A percentile compares a stretch with the other conserved stretches of the same genome.
Conservation (phyloP, 2,329 filamentous ascomycete species). For the Cladophialophora chaetospira region DNA sequence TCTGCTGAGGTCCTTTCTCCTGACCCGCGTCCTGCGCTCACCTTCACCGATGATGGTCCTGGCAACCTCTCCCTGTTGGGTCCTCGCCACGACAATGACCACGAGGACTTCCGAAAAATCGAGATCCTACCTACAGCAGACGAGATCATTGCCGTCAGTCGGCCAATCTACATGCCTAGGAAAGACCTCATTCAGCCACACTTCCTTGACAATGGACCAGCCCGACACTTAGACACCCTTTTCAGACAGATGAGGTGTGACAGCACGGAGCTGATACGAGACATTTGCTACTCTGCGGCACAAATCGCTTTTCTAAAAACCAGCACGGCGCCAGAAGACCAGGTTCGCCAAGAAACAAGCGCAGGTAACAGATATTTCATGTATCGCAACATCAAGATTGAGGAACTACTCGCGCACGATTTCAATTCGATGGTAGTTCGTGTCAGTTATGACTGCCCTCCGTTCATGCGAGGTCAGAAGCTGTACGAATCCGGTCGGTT, state of each 20-base stretch:
- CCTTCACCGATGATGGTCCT: constrained; percentile 34
- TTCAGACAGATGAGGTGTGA: constrained; percentile 44
- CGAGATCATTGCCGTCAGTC: constrained; percentile 37
- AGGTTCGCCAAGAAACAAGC: constrained; percentile 19
- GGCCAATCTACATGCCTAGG: constrained; percentile 39
- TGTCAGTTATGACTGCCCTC: constrained; percentile 37
- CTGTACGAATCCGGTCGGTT: constrained; percentile 34
- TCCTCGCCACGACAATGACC: constrained; percentile 43
- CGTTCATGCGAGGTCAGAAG: constrained; percentile 31
- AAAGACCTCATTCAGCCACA: constrained; percentile 34
- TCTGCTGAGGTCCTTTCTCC: constrained; percentile 4
- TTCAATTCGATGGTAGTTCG: constrained; percentile 32
- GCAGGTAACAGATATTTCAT: constrained; percentile 25
- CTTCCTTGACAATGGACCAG: constrained; percentile 35
- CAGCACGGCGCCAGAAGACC: neutral
- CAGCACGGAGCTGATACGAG: constrained; percentile 37
- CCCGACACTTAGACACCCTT: constrained; percentile 39
- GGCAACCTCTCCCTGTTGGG: constrained; percentile 31
- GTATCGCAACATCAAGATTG: constrained; percentile 21
- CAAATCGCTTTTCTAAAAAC: constrained; percentile 22
- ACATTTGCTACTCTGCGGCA: constrained; percentile 37
- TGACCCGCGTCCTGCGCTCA: constrained; percentile 18
- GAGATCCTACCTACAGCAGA: constrained; percentile 41
- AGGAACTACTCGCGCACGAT: constrained; percentile 29
- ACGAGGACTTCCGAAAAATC: constrained; percentile 38